Evolutionary conservation across 2,329 filamentous ascomycete species (phyloP).

Genomic region (Cadophora gregata): DNA sequence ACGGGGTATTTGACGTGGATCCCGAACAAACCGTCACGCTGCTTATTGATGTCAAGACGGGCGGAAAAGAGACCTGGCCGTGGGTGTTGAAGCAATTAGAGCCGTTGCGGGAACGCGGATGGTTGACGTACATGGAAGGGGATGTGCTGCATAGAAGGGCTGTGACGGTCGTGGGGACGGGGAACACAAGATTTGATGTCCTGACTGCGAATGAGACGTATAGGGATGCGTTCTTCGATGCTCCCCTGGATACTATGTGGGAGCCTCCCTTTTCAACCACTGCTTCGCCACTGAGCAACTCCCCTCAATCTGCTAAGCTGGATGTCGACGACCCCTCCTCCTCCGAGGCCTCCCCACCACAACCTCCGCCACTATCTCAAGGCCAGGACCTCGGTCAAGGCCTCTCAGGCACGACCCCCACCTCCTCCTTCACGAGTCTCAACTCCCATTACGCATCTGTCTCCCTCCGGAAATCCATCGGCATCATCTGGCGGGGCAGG

Average conservation of each 20-base stretch:
- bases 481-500: conserved; percentile 52
- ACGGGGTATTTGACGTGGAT: conserved; percentile 62
- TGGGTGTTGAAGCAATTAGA: conserved; percentile 60
- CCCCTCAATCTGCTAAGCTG: not conserved
- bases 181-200: conserved; percentile 64
- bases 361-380: not conserved
- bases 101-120: conserved; percentile 63
- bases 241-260: conserved; percentile 57
- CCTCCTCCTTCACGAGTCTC: conserved; percentile 49
- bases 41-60: conserved; percentile 73
- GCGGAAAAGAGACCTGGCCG: conserved; percentile 57
- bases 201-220: conserved; percentile 58
- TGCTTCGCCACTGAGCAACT: not conserved
- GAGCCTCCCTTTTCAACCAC: not conserved
- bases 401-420: conserved; percentile 47
- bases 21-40: conserved; percentile 63
- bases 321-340: not conserved
- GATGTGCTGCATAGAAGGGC: conserved; percentile 58
- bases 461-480: conserved; percentile 60
- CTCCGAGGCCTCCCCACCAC: no score
- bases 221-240: conserved; percentile 71
- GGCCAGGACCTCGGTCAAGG: conserved; percentile 49
- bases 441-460: conserved; percentile 73
- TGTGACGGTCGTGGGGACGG: conserved; percentile 73
- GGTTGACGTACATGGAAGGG: conserved; percentile 59